Base-by-base conservation (phyloP, 768 basidiomycete genomes). In the Dictyophora rubrovolvata region DNA sequence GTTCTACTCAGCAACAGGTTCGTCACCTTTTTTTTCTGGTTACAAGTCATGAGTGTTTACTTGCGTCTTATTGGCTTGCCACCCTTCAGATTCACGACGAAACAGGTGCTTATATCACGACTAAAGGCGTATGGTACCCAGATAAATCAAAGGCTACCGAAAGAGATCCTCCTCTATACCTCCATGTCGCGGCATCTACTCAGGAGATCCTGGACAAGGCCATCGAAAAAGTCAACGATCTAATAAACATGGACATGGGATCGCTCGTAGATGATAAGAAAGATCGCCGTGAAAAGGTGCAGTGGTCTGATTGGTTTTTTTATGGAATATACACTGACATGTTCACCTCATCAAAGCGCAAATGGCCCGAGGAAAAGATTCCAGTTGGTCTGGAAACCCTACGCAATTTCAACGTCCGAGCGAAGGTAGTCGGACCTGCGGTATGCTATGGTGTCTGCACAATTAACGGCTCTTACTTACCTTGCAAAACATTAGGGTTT, bases 291-390 rank as follows among this genome's bases (percentile, higher is more conserved):
- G 87, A 87, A 72, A 78, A 83, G 72, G 87, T 89, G 65, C 35
- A 9, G 18, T 18, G 11, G 5, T 47, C 11, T 59, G n/a, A 22
- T 17, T 42, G 23, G 4, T 22, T 5, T 17, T 5, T 59, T 18
- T 28, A 22, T 18, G 33, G 47, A 5, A 33, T 37, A 49, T 16
- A 7, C 16, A 23, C n/a, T 37, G 35, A 4, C 9, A 61, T n/a
- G 22, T 65, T 67, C 60, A 67, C 14, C 47, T 17, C 64, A 37
- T 34, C 6, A 10, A 66, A 93, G 89, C 79, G 91, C 56, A 96
- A 95, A 82, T 98, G 95, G 95, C 93, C 94, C 1, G 95, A 98
- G 70, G 93, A 94, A 72, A 97, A 96, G 71, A 73, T 97, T 9
- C 85, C 85, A 0, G 90, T 99, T 46, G 86, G 85, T 3, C 69